Evolutionary conservation across 176 grass and related monocot genomes (phyloP).

Genomic region (Hordeum marinum): DNA sequence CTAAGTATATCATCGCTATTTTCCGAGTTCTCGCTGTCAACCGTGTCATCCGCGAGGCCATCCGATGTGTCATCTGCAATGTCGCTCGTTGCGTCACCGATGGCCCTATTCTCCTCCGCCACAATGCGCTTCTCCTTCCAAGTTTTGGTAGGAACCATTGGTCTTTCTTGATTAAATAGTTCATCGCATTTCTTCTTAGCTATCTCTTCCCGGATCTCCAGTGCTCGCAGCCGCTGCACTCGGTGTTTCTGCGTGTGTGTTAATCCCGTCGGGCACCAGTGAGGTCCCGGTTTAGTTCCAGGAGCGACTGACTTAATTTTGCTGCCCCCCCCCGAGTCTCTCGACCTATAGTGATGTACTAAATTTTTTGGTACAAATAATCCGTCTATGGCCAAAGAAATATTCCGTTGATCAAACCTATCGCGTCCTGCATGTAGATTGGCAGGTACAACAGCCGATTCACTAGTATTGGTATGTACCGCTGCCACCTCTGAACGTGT

Average conservation of each 20-base stretch:
- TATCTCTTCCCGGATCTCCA: not conserved
- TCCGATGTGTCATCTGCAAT: not conserved
- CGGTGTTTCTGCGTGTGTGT: not conserved
- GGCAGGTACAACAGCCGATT: too few relatives aligned
- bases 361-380: too few relatives aligned
- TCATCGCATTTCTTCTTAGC: not conserved
- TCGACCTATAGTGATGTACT: too few relatives aligned
- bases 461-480: too few relatives aligned
- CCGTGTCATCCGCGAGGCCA: not conserved
- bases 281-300: not conserved
- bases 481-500: too few relatives aligned
- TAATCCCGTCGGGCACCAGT: rapidly evolving
- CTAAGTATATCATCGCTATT: not conserved
- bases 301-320: not conserved
- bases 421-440: too few relatives aligned
- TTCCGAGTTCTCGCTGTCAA: not conserved
- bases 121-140: not conserved
- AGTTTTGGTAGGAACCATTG: not conserved
- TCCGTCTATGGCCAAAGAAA: too few relatives aligned
- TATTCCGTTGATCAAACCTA: too few relatives aligned
- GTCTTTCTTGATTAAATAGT: not conserved
- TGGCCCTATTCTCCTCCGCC: not conserved
- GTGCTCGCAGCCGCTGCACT: not conserved
- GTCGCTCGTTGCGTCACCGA: too few relatives aligned
- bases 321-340: too few relatives aligned